A percentile compares a stretch with the other conserved stretches of the same genome.
Evolutionary conservation across 805 yeast genomes (phyloP).

Genomic region (Myxozyma kluyveri): DNA sequence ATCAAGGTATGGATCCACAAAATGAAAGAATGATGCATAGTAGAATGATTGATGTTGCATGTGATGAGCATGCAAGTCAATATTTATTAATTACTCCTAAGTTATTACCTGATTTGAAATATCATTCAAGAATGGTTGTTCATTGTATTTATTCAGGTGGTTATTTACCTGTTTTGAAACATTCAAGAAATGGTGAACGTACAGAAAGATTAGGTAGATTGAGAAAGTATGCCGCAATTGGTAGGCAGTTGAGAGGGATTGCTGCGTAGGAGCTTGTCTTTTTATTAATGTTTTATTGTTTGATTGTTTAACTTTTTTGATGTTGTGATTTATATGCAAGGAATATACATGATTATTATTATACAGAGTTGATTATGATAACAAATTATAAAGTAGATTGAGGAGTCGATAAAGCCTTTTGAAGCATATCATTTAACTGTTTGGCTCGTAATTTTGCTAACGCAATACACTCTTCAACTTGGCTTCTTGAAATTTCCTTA

Average conservation of each 20-base stretch:
- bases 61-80: slow-evolving; percentile 63
- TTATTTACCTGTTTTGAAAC: slow-evolving; percentile 22
- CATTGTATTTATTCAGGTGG: slow-evolving; percentile 72
- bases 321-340: no score
- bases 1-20: slow-evolving; percentile 96
- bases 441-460: slow-evolving; percentile 19
- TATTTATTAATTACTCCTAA: slow-evolving; percentile 93
- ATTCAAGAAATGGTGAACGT: neutral
- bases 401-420: neutral
- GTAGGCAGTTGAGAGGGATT: slow-evolving; percentile 12
- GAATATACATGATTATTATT: no score
- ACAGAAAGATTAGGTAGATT: slow-evolving; percentile 13
- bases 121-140: slow-evolving; percentile 75
- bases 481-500: slow-evolving; percentile 3
- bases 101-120: slow-evolving; percentile 70
- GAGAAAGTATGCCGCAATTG: slow-evolving; percentile 16
- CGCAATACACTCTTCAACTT: slow-evolving; percentile 13
- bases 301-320: no score
- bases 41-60: slow-evolving; percentile 80
- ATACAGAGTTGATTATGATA: neutral
- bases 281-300: neutral
- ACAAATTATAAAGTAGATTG: neutral
- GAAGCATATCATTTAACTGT: slow-evolving; percentile 10
- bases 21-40: slow-evolving; percentile 86
- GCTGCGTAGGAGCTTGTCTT: neutral